Percentiles rank a stretch among this genome's conserved stretches.
These are phyloP conservation scores for Calonectria pauciramosa DNA, from an alignment of 2,329 filamentous ascomycete genomes.

Conservation along the genomic window DNA sequence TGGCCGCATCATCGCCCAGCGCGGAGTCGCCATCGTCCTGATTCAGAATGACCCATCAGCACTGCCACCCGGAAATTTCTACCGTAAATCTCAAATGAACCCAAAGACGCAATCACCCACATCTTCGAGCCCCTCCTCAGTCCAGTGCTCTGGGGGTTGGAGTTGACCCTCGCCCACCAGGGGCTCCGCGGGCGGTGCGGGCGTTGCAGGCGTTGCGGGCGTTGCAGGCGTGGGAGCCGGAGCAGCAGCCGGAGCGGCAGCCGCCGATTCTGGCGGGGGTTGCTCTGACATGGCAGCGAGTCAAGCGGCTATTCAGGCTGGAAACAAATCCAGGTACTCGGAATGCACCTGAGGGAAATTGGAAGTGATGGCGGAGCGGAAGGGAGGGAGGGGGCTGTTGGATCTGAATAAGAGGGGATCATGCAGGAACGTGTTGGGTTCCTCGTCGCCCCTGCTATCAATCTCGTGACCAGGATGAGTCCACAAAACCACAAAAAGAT, in stretches of 20 bases:
- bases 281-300: background rate
- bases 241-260: background rate
- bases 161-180: slow-evolving; percentile 9
- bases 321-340: background rate
- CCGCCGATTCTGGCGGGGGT: background rate
- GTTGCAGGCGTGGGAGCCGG: background rate
- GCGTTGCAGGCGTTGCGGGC: too few species aligned
- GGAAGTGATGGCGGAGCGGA: background rate
- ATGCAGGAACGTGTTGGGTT: background rate
- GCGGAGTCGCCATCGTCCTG: slow-evolving; percentile 29
- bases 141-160: slow-evolving; percentile 24
- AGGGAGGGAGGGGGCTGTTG: background rate
- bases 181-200: background rate
- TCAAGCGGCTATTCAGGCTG: background rate
- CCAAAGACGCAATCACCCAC: background rate
- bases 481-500: background rate
- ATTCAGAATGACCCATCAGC: background rate
- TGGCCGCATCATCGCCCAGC: slow-evolving; percentile 32
- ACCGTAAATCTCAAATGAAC: background rate
- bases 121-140: slow-evolving; percentile 12
- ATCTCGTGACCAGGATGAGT: background rate
- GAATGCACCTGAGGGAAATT: background rate
- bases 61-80: background rate
- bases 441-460: background rate
- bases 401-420: background rate